phyloP scores from a whole-genome alignment of 768 basidiomycete genomes.

The Termitomyces sp. region DNA sequence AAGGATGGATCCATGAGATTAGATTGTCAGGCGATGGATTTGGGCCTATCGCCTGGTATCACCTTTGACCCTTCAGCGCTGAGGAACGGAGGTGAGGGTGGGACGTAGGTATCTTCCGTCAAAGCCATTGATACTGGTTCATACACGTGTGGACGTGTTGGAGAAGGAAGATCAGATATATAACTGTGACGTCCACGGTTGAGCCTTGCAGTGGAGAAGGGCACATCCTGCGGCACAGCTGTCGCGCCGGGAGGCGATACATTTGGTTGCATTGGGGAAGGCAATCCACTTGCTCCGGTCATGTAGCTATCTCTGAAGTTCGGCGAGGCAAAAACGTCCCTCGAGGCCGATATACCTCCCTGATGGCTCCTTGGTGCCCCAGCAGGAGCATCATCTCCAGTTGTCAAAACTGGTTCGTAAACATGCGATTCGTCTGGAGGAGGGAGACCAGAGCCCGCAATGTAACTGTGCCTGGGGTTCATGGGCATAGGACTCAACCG shows the following conservation, averaged over 20 bases:
- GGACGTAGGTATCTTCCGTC: conserved; percentile 52
- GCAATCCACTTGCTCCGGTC: background rate
- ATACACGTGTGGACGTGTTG: conserved; percentile 41
- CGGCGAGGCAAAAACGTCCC: background rate
- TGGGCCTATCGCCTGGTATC: conserved; percentile 34
- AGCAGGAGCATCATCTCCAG: background rate
- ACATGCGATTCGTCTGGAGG: conserved; percentile 26
- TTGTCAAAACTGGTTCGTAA: conserved; percentile 62
- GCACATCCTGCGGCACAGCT: conserved; percentile 7
- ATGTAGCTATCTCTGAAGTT: conserved; percentile 4
- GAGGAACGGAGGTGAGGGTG: conserved; percentile 56
- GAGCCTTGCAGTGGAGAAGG: conserved; percentile 22
- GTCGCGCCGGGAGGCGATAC: background rate
- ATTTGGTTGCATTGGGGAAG: conserved; percentile 5
- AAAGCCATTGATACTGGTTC: conserved; percentile 68
- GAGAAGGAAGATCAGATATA: conserved; percentile 16
- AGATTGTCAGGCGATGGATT: conserved; percentile 30
- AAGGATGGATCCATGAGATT: background rate
- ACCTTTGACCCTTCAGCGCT: conserved; percentile 27
- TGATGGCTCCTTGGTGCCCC: background rate
- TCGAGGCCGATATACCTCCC: background rate
- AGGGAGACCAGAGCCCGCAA: conserved; percentile 22
- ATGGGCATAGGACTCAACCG: conserved; percentile 55
- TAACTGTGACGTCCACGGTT: conserved; percentile 40
- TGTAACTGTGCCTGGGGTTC: conserved; percentile 38